Evolutionary conservation across 495 filamentous ascomycete genomes (phyloP).

Genomic region (Glarea lozoyensis): DNA sequence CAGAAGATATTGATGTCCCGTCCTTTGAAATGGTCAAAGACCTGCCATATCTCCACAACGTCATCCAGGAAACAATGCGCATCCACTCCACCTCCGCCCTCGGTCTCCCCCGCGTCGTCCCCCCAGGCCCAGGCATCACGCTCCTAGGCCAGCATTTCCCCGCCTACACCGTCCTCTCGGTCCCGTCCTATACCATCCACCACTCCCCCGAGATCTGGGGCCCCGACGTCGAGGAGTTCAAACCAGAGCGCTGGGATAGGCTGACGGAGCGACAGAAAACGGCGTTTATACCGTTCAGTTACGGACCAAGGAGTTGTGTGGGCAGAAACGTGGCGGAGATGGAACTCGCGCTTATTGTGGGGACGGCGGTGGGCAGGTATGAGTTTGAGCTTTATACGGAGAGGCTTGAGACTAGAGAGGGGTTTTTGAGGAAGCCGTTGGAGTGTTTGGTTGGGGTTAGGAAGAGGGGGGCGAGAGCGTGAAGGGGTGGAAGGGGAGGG

Average conservation of each 20-base stretch:
- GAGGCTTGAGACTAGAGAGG: slow-evolving; percentile 70
- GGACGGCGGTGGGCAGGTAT: slow-evolving; percentile 67
- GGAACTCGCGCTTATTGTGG: slow-evolving; percentile 77
- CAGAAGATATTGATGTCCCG: slow-evolving; percentile 52
- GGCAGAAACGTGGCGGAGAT: slow-evolving; percentile 88
- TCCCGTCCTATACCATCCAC: slow-evolving; percentile 85
- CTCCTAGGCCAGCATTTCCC: slow-evolving; percentile 56
- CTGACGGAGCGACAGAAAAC: slow-evolving; percentile 59
- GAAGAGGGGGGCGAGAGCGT: slow-evolving; percentile 24
- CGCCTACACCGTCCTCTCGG: slow-evolving; percentile 66
- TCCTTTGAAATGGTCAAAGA: slow-evolving; percentile 64
- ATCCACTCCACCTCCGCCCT: slow-evolving; percentile 84
- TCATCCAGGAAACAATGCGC: slow-evolving; percentile 85
- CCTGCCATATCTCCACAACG: slow-evolving; percentile 65
- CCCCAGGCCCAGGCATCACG: slow-evolving; percentile 36
- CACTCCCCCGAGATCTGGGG: slow-evolving; percentile 81
- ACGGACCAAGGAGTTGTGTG: slow-evolving; percentile 75
- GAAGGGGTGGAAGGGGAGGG: not conserved
- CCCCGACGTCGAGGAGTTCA: slow-evolving; percentile 64
- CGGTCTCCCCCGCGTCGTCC: slow-evolving; percentile 73
- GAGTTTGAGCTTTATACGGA: slow-evolving; percentile 66
- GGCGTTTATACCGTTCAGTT: slow-evolving; percentile 78
- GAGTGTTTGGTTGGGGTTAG: slow-evolving; percentile 64
- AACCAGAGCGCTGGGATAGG: slow-evolving; percentile 66
- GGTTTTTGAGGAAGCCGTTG: slow-evolving; percentile 84